Conservation (phyloP, 306 rosid genomes). For the Quercus suber region DNA sequence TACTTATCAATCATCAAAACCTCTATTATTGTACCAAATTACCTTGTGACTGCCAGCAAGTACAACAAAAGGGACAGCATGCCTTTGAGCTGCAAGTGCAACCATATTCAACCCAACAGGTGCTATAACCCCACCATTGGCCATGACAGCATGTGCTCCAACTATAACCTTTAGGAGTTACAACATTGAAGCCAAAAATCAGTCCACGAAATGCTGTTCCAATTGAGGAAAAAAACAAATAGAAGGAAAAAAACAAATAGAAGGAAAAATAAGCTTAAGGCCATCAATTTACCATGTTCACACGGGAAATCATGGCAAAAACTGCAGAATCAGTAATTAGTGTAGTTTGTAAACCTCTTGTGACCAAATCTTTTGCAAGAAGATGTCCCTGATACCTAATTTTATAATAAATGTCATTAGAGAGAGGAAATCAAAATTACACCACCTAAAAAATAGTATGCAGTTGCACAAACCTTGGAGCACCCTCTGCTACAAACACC, state of each 20-base stretch:
- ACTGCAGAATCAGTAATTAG: slow-evolving; percentile 82
- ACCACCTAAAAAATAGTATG: slow-evolving; percentile 14
- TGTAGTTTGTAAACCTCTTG: slow-evolving; percentile 79
- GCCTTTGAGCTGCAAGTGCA: slow-evolving; percentile 98
- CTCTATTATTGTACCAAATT: background rate
- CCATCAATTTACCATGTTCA: slow-evolving; percentile 74
- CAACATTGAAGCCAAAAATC: slow-evolving; percentile 28
- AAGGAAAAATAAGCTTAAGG: too few relatives aligned
- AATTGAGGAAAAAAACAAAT: background rate
- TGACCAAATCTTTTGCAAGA: slow-evolving; percentile 79
- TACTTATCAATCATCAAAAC: background rate
- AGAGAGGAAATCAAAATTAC: slow-evolving; percentile 1
- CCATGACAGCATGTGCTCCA: slow-evolving; percentile 99
- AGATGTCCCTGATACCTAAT: slow-evolving; percentile 87
- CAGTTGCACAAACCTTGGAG: slow-evolving; percentile 77
- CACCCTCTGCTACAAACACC: slow-evolving; percentile 94
- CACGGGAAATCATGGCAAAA: slow-evolving; percentile 86
- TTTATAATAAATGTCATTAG: background rate
- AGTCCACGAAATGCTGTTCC: slow-evolving; percentile 1
- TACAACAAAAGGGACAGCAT: slow-evolving; percentile 96
- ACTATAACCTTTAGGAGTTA: slow-evolving; percentile 72
- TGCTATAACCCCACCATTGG: slow-evolving; percentile 95
- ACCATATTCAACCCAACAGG: slow-evolving; percentile 97
- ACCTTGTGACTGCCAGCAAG: slow-evolving; percentile 99
- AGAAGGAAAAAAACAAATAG: background rate